Evolutionary conservation across 345 rosid species (phyloP).

Genomic region (Lumnitzera littorea): DNA sequence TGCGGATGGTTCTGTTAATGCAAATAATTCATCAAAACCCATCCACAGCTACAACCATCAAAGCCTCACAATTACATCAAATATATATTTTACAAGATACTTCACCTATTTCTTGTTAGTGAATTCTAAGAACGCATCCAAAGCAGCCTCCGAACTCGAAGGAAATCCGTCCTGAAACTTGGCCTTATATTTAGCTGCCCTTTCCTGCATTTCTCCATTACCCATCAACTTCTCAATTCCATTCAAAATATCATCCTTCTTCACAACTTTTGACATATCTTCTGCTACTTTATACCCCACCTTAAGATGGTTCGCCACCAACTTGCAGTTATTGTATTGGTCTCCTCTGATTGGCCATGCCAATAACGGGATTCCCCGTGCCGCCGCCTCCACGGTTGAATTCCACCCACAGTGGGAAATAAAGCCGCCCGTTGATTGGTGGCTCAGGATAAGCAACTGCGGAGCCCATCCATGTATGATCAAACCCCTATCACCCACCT

Average conservation of each 20-base stretch:
- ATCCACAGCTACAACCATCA: too few species aligned
- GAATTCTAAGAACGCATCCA: slow-evolving; percentile 9
- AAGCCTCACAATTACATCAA: too few species aligned
- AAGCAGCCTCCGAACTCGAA: slow-evolving; percentile 18
- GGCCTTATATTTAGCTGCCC: slow-evolving; percentile 11
- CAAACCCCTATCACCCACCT: slow-evolving; percentile 21
- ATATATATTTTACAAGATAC: too few species aligned
- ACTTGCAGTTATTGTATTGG: slow-evolving; percentile 5
- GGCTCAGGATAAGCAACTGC: slow-evolving; percentile 22
- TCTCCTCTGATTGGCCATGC: slow-evolving; percentile 26
- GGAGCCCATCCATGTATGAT: slow-evolving; percentile 28
- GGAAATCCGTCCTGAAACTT: slow-evolving; percentile 22
- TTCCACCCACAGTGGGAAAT: slow-evolving; percentile 30
- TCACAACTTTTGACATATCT: slow-evolving; percentile 8
- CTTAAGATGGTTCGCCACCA: slow-evolving; percentile 13
- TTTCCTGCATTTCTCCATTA: slow-evolving; percentile 11
- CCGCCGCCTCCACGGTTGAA: slow-evolving; percentile 17
- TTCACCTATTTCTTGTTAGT: too few species aligned
- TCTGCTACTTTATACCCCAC: slow-evolving; percentile 8
- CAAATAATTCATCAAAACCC: too few species aligned
- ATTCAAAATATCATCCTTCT: slow-evolving; percentile 9
- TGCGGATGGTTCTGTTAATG: too few species aligned
- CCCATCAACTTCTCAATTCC: slow-evolving; percentile 29
- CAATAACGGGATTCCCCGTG: slow-evolving; percentile 15
- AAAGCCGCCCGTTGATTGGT: slow-evolving; percentile 20